Percentiles rank a stretch among this genome's conserved stretches.
phyloP scores from a whole-genome alignment of 2,329 filamentous ascomycete genomes.

The Teratosphaeria zuluensis region DNA sequence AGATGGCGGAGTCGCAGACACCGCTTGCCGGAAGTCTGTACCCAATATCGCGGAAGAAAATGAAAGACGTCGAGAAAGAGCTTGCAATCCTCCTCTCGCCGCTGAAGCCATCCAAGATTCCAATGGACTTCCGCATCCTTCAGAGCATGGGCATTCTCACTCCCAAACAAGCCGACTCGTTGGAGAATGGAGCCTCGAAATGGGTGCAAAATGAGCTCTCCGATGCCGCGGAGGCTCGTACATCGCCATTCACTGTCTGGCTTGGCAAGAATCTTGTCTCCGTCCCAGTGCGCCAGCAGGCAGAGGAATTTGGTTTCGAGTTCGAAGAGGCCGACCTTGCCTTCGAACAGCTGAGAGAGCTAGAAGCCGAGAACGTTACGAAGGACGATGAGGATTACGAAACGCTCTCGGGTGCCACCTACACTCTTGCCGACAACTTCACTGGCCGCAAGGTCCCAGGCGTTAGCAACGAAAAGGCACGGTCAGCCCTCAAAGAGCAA shows the following conservation, averaged over 20 bases:
- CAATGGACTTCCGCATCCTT: constrained; percentile 49
- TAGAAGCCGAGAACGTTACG: constrained; percentile 49
- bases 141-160: constrained; percentile 49
- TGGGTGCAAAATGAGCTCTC: constrained; percentile 23
- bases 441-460: constrained; percentile 20
- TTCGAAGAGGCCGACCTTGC: constrained; percentile 53
- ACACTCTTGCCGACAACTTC: constrained; percentile 31
- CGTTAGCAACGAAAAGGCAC: constrained; percentile 25
- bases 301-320: constrained; percentile 43
- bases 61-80: constrained; percentile 35
- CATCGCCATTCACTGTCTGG: constrained; percentile 43
- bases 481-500: constrained; percentile 29
- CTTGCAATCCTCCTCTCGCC: constrained; percentile 35
- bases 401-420: constrained; percentile 25
- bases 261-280: constrained; percentile 43
- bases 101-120: constrained; percentile 30
- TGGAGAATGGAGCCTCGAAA: constrained; percentile 40
- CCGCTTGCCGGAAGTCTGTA: constrained; percentile 33
- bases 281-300: constrained; percentile 35
- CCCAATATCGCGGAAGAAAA: constrained; percentile 28
- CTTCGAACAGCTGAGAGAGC: constrained; percentile 50
- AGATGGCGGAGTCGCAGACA: constrained; percentile 18
- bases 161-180: constrained; percentile 51
- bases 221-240: constrained; percentile 11
- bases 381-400: constrained; percentile 30